Percentiles rank a stretch among this genome's conserved stretches.
phyloP scores from a whole-genome alignment of 345 rosid genomes.

The Mercurialis annua region DNA sequence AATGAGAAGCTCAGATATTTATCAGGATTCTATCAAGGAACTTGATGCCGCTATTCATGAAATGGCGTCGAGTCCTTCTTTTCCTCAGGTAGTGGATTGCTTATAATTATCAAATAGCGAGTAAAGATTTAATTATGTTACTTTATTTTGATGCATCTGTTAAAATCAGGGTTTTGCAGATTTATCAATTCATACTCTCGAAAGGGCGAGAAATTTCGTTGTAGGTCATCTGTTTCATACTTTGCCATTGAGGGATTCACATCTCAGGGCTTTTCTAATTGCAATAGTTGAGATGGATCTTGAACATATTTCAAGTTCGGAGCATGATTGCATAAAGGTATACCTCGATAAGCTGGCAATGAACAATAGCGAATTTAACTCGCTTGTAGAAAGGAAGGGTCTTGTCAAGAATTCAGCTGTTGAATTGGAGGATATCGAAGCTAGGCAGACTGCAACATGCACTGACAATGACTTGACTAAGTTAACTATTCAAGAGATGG shows the following conservation, averaged over 20 bases:
- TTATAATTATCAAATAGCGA: not conserved
- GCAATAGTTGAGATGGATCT: slow-evolving; percentile 58
- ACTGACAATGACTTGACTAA: slow-evolving; percentile 33
- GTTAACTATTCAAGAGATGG: slow-evolving; percentile 37
- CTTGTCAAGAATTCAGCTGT: slow-evolving; percentile 13
- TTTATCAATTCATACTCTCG: slow-evolving; percentile 53
- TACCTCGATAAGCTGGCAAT: slow-evolving; percentile 37
- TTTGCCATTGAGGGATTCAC: slow-evolving; percentile 60
- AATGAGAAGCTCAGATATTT: slow-evolving; percentile 40
- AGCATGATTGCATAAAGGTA: slow-evolving; percentile 21
- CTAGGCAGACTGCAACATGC: slow-evolving; percentile 2
- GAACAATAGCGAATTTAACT: slow-evolving; percentile 18
- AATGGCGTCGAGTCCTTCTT: slow-evolving; percentile 50
- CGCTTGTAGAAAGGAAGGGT: slow-evolving; percentile 10
- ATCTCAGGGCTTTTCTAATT: slow-evolving; percentile 55
- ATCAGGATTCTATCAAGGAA: slow-evolving; percentile 49
- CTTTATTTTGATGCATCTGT: not conserved
- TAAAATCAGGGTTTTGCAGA: slow-evolving; percentile 59
- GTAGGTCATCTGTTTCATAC: slow-evolving; percentile 42
- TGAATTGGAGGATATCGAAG: slow-evolving; percentile 10
- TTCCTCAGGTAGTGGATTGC: slow-evolving; percentile 61
- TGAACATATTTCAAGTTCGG: slow-evolving; percentile 21
- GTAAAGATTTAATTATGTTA: not conserved
- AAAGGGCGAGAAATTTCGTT: slow-evolving; percentile 41
- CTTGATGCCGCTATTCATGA: slow-evolving; percentile 56